Conservation (phyloP, 2,329 filamentous ascomycete genomes). For the Mycogone perniciosa region DNA sequence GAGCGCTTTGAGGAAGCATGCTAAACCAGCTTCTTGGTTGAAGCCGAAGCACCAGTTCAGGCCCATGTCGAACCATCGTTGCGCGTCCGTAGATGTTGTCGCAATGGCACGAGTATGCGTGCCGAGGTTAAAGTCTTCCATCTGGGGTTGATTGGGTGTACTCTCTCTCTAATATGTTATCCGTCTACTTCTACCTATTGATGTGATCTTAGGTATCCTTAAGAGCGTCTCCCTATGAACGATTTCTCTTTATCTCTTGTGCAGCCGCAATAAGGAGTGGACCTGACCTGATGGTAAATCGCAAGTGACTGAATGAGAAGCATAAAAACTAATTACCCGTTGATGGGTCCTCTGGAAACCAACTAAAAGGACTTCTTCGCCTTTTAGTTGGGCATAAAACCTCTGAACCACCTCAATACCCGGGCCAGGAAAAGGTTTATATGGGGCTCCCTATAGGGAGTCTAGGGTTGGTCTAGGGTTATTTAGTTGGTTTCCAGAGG, state of each 20-base stretch:
- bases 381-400: too few relatives aligned
- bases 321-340: background rate
- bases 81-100: conserved; percentile 41
- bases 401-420: too few relatives aligned
- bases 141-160: background rate
- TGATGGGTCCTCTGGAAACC: too few relatives aligned
- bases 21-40: conserved; percentile 59
- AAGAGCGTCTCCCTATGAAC: background rate
- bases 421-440: too few relatives aligned
- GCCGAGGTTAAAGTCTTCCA: conserved; percentile 37
- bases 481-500: too few relatives aligned
- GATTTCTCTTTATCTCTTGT: background rate
- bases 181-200: background rate
- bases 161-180: background rate
- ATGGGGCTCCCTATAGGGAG: too few relatives aligned
- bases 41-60: conserved; percentile 64
- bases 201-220: background rate
- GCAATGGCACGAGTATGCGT: conserved; percentile 44
- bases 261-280: background rate
- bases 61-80: conserved; percentile 59
- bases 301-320: background rate
- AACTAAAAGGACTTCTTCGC: too few relatives aligned
- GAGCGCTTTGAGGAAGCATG: conserved; percentile 54
- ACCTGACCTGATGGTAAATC: background rate
- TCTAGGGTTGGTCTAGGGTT: too few relatives aligned